phyloP scores from a whole-genome alignment of 257 asterid genomes.

The Pogostemon cablin region DNA sequence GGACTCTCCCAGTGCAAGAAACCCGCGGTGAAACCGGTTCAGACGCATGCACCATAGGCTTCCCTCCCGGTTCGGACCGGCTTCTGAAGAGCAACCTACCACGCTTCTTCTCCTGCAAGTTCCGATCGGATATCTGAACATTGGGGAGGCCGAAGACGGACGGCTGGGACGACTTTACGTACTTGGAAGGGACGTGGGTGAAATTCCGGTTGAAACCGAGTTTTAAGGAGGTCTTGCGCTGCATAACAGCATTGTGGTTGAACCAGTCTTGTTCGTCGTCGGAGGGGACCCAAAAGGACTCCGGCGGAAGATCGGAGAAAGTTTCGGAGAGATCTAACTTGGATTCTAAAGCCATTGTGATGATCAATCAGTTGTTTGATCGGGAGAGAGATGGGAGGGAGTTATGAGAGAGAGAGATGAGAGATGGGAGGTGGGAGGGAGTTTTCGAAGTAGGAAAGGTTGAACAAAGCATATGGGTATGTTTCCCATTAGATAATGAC shows the following conservation, averaged over 20 bases:
- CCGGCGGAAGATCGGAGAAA: slow-evolving; percentile 59
- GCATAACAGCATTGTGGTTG: slow-evolving; percentile 54
- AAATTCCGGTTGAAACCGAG: slow-evolving; percentile 41
- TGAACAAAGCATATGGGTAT: slow-evolving; percentile 34
- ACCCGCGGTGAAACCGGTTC: slow-evolving; percentile 60
- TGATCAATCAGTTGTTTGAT: not conserved
- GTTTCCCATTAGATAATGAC: slow-evolving; percentile 43
- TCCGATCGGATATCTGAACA: slow-evolving; percentile 33
- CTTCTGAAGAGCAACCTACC: slow-evolving; percentile 44
- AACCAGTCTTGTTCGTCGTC: slow-evolving; percentile 62
- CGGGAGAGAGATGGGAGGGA: slow-evolving; percentile 5
- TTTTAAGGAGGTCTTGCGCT: slow-evolving; percentile 58
- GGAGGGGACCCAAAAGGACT: slow-evolving; percentile 55
- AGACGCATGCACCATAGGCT: slow-evolving; percentile 12
- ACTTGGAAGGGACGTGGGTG: slow-evolving; percentile 25
- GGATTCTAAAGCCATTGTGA: not conserved
- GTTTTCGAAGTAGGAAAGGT: slow-evolving; percentile 23
- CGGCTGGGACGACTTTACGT: slow-evolving; percentile 25
- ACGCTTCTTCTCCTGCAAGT: slow-evolving; percentile 35
- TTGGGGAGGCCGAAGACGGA: slow-evolving; percentile 47
- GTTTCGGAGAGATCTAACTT: slow-evolving; percentile 31
- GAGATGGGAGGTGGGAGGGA: not conserved
- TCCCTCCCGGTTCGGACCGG: slow-evolving; percentile 54
- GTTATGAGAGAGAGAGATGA: slow-evolving; percentile 4
- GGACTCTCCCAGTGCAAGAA: slow-evolving; percentile 55